Conservation (phyloP, 768 basidiomycete species). For the Termitomyces sp. region DNA sequence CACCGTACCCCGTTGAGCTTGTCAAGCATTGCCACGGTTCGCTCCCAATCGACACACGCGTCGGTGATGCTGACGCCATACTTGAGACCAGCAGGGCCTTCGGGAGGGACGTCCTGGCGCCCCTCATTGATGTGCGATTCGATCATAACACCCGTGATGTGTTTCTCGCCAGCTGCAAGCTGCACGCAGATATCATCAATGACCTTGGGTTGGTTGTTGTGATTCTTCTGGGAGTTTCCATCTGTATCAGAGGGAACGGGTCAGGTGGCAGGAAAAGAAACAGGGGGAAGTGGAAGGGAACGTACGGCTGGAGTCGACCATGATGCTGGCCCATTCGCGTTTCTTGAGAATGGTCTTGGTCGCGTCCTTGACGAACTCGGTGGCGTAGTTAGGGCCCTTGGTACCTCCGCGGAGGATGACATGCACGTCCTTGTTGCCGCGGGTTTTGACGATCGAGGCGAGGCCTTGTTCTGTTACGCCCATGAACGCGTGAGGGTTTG, state of each 20-base stretch:
- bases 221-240: constrained; percentile 95
- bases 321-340: constrained; percentile 62
- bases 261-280: too few species aligned
- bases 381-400: constrained; percentile 84
- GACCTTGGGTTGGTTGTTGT: constrained; percentile 87
- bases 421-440: constrained; percentile 85
- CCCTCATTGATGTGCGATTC: constrained; percentile 94
- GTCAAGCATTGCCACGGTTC: constrained; percentile 73
- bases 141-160: constrained; percentile 95
- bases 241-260: constrained; percentile 38
- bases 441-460: constrained; percentile 92
- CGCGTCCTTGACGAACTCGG: constrained; percentile 67
- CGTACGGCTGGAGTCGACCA: constrained; percentile 86
- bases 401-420: constrained; percentile 94
- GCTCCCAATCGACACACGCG: constrained; percentile 86
- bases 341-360: constrained; percentile 63
- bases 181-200: constrained; percentile 70
- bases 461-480: constrained; percentile 85
- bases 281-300: not conserved
- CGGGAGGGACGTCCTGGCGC: constrained; percentile 80
- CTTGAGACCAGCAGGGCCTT: constrained; percentile 65
- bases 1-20: constrained; percentile 52
- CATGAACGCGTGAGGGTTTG: constrained; percentile 96
- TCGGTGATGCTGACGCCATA: constrained; percentile 88
- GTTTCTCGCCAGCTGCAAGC: constrained; percentile 60